A percentile compares a stretch with the other conserved stretches of the same genome.
Conservation (phyloP, 2,329 filamentous ascomycete species). For the Venturia aucupariae region DNA sequence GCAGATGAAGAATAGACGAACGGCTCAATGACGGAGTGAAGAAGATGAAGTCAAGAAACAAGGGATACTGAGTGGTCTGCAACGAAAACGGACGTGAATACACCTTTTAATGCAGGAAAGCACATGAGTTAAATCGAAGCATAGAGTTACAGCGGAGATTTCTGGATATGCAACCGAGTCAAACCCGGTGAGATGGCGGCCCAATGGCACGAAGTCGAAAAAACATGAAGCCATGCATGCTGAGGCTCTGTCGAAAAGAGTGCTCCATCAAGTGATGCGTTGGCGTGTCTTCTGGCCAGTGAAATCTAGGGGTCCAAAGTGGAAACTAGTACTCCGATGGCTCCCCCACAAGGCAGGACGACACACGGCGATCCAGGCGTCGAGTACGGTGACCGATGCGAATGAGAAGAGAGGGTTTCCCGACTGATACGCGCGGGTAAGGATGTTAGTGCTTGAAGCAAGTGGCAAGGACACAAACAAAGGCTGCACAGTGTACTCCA, state of each 20-base stretch:
- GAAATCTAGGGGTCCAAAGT: slow-evolving; percentile 39
- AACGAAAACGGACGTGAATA: slow-evolving; percentile 8
- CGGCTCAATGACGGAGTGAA: slow-evolving; percentile 12
- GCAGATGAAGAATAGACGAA: slow-evolving; percentile 7
- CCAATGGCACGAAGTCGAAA: slow-evolving; percentile 14
- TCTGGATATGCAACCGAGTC: slow-evolving; percentile 20
- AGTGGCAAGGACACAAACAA: slow-evolving; percentile 8
- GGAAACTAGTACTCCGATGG: slow-evolving; percentile 24
- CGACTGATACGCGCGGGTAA: slow-evolving; percentile 12
- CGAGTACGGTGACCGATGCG: slow-evolving; percentile 4
- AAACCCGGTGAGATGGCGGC: slow-evolving; percentile 23
- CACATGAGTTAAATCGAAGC: slow-evolving; percentile 14
- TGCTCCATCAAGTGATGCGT: slow-evolving; percentile 60
- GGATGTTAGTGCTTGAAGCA: slow-evolving; percentile 11
- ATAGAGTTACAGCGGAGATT: slow-evolving; percentile 6
- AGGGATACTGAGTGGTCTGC: slow-evolving; percentile 13
- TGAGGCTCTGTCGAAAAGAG: slow-evolving; percentile 36
- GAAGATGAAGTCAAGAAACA: slow-evolving; percentile 9
- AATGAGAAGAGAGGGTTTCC: not conserved
- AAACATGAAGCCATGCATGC: slow-evolving; percentile 39
- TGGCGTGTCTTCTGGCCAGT: slow-evolving; percentile 81
- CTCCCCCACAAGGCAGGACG: slow-evolving; percentile 26
- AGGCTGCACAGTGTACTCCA: not conserved
- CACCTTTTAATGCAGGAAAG: slow-evolving; percentile 1
- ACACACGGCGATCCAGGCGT: slow-evolving; percentile 20